Evolutionary conservation across 2,329 filamentous ascomycete genomes (phyloP).

Genomic region (Hypoxylon sp.): DNA sequence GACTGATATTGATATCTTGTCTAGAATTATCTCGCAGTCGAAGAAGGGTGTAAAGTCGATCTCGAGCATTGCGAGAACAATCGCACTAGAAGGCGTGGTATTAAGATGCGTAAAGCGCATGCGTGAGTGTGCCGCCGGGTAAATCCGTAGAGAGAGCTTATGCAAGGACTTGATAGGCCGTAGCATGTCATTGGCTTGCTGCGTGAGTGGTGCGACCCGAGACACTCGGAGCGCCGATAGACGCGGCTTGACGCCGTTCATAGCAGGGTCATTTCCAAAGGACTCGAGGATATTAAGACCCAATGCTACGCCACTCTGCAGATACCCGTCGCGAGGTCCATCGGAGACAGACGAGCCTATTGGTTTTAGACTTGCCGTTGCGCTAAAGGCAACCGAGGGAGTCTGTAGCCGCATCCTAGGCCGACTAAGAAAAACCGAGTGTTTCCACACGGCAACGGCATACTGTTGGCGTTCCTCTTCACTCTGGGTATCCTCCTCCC

Average conservation of each 20-base stretch:
- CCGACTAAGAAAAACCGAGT: constrained; percentile 70
- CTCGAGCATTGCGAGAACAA: constrained; percentile 79
- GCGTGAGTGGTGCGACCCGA: constrained; percentile 77
- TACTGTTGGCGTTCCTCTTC: constrained; percentile 55
- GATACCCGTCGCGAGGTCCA: constrained; percentile 70
- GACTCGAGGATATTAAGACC: constrained; percentile 84
- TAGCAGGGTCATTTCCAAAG: constrained; percentile 75
- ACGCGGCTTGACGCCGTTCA: constrained; percentile 74
- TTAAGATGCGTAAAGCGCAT: constrained; percentile 79
- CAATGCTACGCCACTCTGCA: constrained; percentile 77
- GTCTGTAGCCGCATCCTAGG: constrained; percentile 76
- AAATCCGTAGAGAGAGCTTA: constrained; percentile 73
- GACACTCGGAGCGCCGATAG: constrained; percentile 82
- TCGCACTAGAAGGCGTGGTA: constrained; percentile 69
- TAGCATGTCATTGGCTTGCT: constrained; percentile 70
- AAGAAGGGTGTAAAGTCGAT: constrained; percentile 81
- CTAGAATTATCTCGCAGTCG: constrained; percentile 75
- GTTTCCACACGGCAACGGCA: constrained; percentile 72
- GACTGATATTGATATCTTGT: constrained; percentile 71
- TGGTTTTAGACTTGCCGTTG: constrained; percentile 72
- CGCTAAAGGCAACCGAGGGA: constrained; percentile 76
- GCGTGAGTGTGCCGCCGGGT: constrained; percentile 79
- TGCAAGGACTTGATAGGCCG: constrained; percentile 76
- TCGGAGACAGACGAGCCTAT: constrained; percentile 61
- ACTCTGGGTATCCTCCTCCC: constrained; percentile 48